Conservation (phyloP, 2,329 filamentous ascomycete species). For the Catunica adiposa region DNA sequence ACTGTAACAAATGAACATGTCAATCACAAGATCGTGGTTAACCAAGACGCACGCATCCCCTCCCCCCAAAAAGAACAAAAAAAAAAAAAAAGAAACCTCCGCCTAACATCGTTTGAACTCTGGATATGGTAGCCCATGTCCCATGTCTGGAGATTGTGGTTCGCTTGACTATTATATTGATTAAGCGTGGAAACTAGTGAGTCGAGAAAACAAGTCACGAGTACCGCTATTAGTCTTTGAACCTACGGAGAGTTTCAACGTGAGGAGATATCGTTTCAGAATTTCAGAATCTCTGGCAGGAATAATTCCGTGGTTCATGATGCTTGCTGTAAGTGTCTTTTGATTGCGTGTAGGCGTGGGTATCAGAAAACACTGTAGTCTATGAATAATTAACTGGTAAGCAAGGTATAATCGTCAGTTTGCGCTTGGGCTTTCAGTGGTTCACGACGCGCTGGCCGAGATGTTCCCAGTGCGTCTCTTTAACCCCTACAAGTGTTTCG, state of each 20-base stretch:
- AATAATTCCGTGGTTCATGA: background rate
- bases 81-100: too few relatives aligned
- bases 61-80: too few relatives aligned
- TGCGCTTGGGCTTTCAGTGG: background rate
- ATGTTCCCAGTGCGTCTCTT: background rate
- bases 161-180: background rate
- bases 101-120: too few relatives aligned
- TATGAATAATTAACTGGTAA: background rate
- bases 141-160: background rate
- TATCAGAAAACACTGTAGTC: background rate
- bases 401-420: background rate
- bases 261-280: background rate
- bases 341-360: too few relatives aligned
- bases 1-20: too few relatives aligned
- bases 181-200: background rate
- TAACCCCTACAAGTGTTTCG: background rate
- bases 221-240: background rate
- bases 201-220: background rate
- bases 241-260: background rate
- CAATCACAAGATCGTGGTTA: too few relatives aligned
- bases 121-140: background rate
- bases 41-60: too few relatives aligned
- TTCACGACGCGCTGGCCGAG: background rate
- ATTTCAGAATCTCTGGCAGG: background rate
- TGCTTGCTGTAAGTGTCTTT: background rate